These are phyloP conservation scores for Astrothelium macrocarpum DNA, from an alignment of 495 filamentous ascomycete genomes.

Conservation along the genomic window DNA sequence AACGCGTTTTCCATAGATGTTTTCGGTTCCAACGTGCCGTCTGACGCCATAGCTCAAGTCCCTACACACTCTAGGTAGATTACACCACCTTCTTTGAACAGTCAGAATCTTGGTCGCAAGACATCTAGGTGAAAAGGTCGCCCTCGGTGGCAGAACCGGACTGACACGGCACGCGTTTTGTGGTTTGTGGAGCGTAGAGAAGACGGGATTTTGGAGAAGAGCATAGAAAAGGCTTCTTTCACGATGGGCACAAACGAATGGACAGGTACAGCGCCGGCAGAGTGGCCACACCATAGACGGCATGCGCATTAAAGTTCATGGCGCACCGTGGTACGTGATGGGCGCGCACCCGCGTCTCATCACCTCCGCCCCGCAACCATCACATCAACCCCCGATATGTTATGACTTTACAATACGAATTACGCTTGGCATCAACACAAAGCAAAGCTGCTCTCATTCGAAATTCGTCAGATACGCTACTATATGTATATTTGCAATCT, in stretches of 20 bases:
- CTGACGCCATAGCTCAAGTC: background rate
- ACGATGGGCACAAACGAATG: too few relatives aligned
- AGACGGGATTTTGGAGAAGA: too few relatives aligned
- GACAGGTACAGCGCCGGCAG: too few relatives aligned
- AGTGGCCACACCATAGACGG: too few relatives aligned
- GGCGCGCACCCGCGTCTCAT: background rate
- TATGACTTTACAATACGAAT: background rate
- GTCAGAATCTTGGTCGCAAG: background rate
- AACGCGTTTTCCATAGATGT: background rate
- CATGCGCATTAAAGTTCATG: background rate
- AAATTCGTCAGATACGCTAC: too few relatives aligned
- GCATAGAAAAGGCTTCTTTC: too few relatives aligned
- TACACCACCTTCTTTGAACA: background rate
- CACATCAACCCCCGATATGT: background rate
- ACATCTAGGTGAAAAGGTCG: background rate
- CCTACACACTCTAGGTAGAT: background rate
- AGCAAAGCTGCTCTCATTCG: background rate
- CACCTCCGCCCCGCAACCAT: background rate
- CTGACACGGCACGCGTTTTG: background rate
- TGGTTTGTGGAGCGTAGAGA: background rate
- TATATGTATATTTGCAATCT: too few relatives aligned
- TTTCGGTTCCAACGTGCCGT: background rate
- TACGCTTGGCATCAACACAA: background rate
- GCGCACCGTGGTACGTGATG: background rate
- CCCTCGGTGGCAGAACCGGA: background rate